Conservation (phyloP, 805 yeast genomes). For the Nakazawaea sp. region DNA sequence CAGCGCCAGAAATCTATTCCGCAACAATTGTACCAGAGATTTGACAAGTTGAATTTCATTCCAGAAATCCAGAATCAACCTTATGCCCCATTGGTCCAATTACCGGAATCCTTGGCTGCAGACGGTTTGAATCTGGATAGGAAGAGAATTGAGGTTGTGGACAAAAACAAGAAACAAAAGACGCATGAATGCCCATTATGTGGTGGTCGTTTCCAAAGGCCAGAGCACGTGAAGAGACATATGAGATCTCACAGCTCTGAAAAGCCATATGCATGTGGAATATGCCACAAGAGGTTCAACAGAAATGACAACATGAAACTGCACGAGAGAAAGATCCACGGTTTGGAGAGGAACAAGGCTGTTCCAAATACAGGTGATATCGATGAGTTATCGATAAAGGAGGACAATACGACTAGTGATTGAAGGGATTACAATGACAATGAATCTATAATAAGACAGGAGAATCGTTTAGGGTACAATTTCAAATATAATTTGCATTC, state of each 20-base stretch:
- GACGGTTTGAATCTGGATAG: too few species aligned
- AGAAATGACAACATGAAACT: slow-evolving; percentile 55
- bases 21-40: slow-evolving; percentile 4
- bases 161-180: slow-evolving; percentile 37
- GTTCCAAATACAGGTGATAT: too few species aligned
- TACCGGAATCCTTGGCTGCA: too few species aligned
- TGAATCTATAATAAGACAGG: too few species aligned
- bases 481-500: too few species aligned
- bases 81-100: slow-evolving; percentile 7
- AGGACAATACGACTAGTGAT: too few species aligned
- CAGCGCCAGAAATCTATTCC: slow-evolving; percentile 6
- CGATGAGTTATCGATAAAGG: too few species aligned
- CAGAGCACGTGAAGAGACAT: slow-evolving; percentile 66
- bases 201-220: slow-evolving; percentile 55
- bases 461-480: too few species aligned
- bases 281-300: slow-evolving; percentile 50
- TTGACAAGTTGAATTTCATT: slow-evolving; percentile 7
- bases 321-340: slow-evolving; percentile 56
- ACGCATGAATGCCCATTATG: slow-evolving; percentile 61
- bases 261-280: slow-evolving; percentile 47
- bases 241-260: slow-evolving; percentile 52
- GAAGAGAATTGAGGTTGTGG: too few species aligned
- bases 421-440: too few species aligned
- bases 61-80: slow-evolving; percentile 11
- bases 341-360: background rate